Evolutionary conservation across 257 asterid genomes (phyloP), one percentile per base, ranked within the genome.

Genomic region (Cynanchum wilfordii): DNA sequence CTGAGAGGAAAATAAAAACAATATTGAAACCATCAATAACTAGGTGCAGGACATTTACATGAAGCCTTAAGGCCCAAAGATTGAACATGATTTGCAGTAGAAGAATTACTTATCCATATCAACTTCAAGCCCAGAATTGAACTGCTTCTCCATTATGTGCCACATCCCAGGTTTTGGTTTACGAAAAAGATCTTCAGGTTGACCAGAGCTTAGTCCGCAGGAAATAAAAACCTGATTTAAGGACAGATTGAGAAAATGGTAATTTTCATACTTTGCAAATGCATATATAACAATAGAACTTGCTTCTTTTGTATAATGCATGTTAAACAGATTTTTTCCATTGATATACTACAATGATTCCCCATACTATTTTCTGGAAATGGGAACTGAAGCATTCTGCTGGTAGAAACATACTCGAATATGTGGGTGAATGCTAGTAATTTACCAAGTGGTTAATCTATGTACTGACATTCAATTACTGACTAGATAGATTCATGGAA

Each of bases 91-190:
- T 19, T 42, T 17, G n/a, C 24, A 63, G 69, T 64, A 57, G 70
- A 74, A 79, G 55, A 13, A 78, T 44, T 80, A 94, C 97, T 81
- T 79, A 72, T 91, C 87, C 90, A 85, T 89, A 88, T 94, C 97
- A 65, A 91, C 66, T 44, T 78, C 63, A 77, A 87, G 84, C 62
- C 96, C 94, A 47, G 96, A 95, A 79, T 95, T 95, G 87, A 92
- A 95, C 79, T 89, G 96, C 75, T 84, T 84, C 85, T 86, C 94
- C 96, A 95, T 83, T 68, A 95, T 82, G 77, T 33, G 83, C 99
- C 98, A 95, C 99, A 95, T 90, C 82, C 99, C 99, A 54, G 93
- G 80, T 74, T 83, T 86, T 42, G 99, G 98, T 80, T 95, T 95
- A 76, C 97, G 99, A 79, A 84, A 95, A 57, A 75, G 87, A 79